Conservation (phyloP, 2,329 filamentous ascomycete genomes). For the Zasmidium angulare region DNA sequence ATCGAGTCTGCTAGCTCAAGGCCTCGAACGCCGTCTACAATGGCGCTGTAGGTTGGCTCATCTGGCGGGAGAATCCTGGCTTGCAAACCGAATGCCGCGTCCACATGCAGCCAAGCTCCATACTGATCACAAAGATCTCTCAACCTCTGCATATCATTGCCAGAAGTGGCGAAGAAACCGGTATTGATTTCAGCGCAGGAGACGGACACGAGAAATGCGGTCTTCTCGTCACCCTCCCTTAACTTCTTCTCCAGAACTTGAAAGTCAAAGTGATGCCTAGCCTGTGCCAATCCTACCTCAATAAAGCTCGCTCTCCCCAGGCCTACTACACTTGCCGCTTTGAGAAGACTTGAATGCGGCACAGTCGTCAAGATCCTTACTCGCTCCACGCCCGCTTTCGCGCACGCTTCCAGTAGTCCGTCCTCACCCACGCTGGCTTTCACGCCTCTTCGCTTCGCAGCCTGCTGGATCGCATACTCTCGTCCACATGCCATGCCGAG, state of each 20-base stretch:
- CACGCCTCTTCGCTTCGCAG: constrained; percentile 34
- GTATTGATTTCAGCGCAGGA: constrained; percentile 91
- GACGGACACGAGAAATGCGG: constrained; percentile 74
- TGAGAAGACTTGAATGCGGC: constrained; percentile 79
- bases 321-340: constrained; percentile 80
- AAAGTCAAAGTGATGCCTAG: constrained; percentile 71
- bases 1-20: constrained; percentile 85
- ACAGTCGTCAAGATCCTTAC: constrained; percentile 78
- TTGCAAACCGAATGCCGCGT: constrained; percentile 89
- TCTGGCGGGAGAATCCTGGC: constrained; percentile 62
- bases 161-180: constrained; percentile 69
- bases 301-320: constrained; percentile 70
- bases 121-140: constrained; percentile 70
- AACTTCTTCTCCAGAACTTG: constrained; percentile 63
- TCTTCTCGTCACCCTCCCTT: constrained; percentile 41
- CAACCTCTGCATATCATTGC: constrained; percentile 61
- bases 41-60: constrained; percentile 54
- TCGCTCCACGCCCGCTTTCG: constrained; percentile 60
- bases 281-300: constrained; percentile 54
- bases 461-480: constrained; percentile 60
- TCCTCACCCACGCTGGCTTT: constrained; percentile 61
- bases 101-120: constrained; percentile 83
- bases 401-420: constrained; percentile 68
- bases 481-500: constrained; percentile 68
- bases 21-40: constrained; percentile 57